Base-by-base conservation (phyloP, 768 basidiomycete species). In the Leccinum subgranulosum region DNA sequence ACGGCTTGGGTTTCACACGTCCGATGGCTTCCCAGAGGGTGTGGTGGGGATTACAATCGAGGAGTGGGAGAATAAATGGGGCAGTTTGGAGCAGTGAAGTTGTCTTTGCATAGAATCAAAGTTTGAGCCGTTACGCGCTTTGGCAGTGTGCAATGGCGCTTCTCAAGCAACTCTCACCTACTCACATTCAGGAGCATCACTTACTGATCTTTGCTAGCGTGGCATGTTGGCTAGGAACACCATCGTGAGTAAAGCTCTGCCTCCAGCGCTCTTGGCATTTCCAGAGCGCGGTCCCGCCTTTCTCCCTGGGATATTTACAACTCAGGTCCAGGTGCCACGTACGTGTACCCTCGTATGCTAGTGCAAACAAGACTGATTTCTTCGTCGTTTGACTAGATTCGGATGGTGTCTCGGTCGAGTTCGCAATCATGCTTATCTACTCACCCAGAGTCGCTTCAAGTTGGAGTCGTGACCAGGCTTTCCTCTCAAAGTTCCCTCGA, bases 41-140 rank as follows among this genome's bases (percentile, higher is more conserved):
- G 78, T 80, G 53, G 65, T 88, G 71, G 87, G 86, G 3, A 71
- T 90, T 58, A 76, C 72, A 49, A 81, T 88, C 63, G 75, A 68
- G 33, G 64, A 73, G 51, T 72, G 73, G 73, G 61, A 69, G 54
- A 53, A 49, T 11, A 41, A 19, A 41, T 19, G n/a, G 41, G 41
- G 41, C 7, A 41, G 2, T 41, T 41, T 41, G 41, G 41, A 19
- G 8, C n/a, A 41, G 41, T 41, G n/a, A 41, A 41, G 9, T 10
- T 39, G 36, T 39, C 36, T 49, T 28, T 49, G 48, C 48, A 49
- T 47, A 19, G 23, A 47, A 47, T 47, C 46, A 23, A 47, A 17
- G 14, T 46, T 7, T n/a, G 36, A 19, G 41, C n/a, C 41, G 41
- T 19, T 41, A n/a, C 39, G 39, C 31, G 31, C 31, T 0, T 0